Evolutionary conservation across 352 stramenopile species (phyloP), one percentile per base, ranked within the genome.

Genomic region (Pythium brachiatum): DNA sequence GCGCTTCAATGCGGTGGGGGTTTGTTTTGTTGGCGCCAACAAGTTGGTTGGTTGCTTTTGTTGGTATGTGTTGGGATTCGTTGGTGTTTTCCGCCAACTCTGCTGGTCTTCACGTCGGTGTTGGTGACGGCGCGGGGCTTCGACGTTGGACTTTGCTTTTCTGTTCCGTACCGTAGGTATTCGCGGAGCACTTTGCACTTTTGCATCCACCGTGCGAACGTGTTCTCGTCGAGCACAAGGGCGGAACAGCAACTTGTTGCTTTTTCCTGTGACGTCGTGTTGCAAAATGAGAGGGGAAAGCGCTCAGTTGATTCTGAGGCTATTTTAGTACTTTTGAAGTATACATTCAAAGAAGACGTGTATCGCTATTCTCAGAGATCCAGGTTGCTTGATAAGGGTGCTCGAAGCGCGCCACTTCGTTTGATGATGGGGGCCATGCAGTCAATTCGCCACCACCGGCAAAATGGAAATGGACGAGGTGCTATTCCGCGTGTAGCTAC

Each of bases 361-460:
- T 15, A 26, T 13, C 1, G 18, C n/a, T 47, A 47, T 47, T 47
- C 39, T 47, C 39, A 47, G 39, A 25, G n/a, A 27, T 27, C n/a
- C 4, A 47, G 18, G 39, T 47, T 47, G 39, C 20, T 53, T 2
- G 27, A 53, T 29, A 13, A 53, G 23, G 26, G 46, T 6, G 1
- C 20, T 29, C 7, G 39, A 47, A 47, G n/a, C n/a, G 39, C 39
- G 25, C 25, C 25, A 53, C 47, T 57, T 57, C 50, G 12, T 38
- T 29, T 43, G 50, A 57, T 57, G 50, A 43, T 43, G 50, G 21
- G 31, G 27, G 25, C 47, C 18, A 32, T 18, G 47, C 27, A 38
- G 47, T 36, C 47, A 53, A 21, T 47, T 47, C 39, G 21, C 39
- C 39, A 47, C 39, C 39, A 47, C 39, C 39, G 39, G 39, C 39